Percentiles rank a stretch among this genome's conserved stretches.
phyloP scores from a whole-genome alignment of 2,329 filamentous ascomycete species.

The Colletotrichum incanum region DNA sequence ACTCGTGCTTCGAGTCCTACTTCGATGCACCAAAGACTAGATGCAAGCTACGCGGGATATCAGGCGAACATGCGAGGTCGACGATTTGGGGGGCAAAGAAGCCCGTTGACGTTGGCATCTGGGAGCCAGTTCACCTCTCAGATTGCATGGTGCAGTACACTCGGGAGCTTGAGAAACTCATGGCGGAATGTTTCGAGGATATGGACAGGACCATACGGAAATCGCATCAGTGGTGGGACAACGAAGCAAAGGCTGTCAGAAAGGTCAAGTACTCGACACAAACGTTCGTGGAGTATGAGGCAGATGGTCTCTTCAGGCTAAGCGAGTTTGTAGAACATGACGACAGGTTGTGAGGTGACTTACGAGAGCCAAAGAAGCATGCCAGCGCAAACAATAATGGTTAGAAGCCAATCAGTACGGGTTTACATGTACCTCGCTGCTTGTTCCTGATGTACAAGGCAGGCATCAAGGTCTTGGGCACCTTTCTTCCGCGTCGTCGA shows the following conservation, averaged over 20 bases:
- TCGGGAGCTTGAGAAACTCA: constrained; percentile 5
- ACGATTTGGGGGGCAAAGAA: background rate
- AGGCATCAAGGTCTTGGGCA: background rate
- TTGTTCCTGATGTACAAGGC: no score
- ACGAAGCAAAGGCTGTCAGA: background rate
- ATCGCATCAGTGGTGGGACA: constrained; percentile 15
- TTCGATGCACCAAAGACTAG: constrained; percentile 18
- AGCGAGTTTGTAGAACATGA: background rate
- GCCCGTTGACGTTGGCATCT: background rate
- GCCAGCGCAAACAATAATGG: background rate
- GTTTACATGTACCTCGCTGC: no score
- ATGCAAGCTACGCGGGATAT: constrained; percentile 15
- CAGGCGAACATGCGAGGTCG: background rate
- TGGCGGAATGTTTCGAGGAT: constrained; percentile 4
- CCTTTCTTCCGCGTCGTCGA: background rate
- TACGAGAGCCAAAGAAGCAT: background rate
- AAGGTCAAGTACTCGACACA: constrained; percentile 5
- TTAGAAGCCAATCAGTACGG: background rate
- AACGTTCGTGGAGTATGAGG: background rate
- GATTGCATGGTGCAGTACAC: background rate
- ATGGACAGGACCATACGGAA: background rate
- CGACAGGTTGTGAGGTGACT: no score
- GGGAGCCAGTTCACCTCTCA: background rate
- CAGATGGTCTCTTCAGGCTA: background rate
- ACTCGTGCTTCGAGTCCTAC: constrained; percentile 2